Base-by-base conservation (phyloP, 768 basidiomycete genomes). In the Lentinula boryana region DNA sequence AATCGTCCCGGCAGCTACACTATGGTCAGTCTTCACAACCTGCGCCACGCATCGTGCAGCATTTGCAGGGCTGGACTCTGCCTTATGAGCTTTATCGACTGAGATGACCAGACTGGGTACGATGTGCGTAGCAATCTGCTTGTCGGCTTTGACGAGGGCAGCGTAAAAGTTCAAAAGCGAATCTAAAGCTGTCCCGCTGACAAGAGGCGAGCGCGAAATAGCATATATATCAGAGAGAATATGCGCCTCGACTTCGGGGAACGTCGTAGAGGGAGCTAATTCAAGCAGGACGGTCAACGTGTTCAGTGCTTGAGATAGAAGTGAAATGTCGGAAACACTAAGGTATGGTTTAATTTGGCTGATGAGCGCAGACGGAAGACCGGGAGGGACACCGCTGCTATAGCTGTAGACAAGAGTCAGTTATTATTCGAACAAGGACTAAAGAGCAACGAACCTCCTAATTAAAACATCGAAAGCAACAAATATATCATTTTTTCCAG, bases 31-130 rank as follows among this genome's bases (percentile, higher is more conserved):
- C 68, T 78, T 84, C 23, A 95, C 90, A 62, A 96, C 86, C 60
- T 88, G 85, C 0, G 91, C 94, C 15, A 98, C 78, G 63, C 90
- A 93, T 68, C 86, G 89, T 36, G 95, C 91, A 13, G 93, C 88
- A 64, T 94, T 96, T 3, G 79, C 72, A 16, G 82, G 76, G 63
- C 78, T 85, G 8, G 79, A 76, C 35, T 88, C 85, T 0, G 72
- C 68, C 64, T 82, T 87, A 0, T 81, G 75, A 1, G 84, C 83
- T 69, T 86, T 92, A 66, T 89, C 85, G 2, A 84, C 80, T 0
- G 82, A 71, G 36, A 81, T 79, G 23, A 88, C 86, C 50, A 97
- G 77, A 66, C 84, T 87, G 0, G 88, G 89, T 8, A 95, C 86
- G 15, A 95, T 75, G 64, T 93, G 89, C 0, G 88, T 87, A 2